A percentile compares a stretch with the other conserved stretches of the same genome.
These are phyloP conservation scores for Lodderomyces theae DNA, from an alignment of 1,139 yeast genomes.

Conservation along the genomic window DNA sequence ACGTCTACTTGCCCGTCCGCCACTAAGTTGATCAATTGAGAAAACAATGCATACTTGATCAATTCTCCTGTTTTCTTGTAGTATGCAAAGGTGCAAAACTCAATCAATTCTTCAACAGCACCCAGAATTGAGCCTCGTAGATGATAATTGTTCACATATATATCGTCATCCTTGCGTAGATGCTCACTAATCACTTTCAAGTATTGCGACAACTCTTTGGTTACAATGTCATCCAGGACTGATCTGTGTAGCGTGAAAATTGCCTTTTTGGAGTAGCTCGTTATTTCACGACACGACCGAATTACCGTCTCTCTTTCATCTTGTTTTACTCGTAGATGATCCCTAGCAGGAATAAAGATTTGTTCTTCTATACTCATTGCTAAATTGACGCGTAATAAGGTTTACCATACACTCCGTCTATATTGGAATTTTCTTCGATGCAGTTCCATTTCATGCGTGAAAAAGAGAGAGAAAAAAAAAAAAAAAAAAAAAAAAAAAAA, in stretches of 20 bases:
- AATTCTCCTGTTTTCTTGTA: conserved; percentile 21
- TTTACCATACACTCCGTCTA: no score
- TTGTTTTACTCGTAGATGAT: conserved; percentile 19
- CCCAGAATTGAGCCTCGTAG: conserved; percentile 26
- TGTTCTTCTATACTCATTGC: conserved; percentile 9
- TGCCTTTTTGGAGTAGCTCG: conserved; percentile 36
- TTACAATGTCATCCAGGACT: conserved; percentile 7
- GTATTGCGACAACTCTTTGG: conserved; percentile 17
- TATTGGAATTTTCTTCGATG: neutral
- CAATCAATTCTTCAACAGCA: conserved; percentile 37
- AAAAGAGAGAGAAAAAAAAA: neutral
- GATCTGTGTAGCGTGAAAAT: conserved; percentile 36
- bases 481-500: conserved; percentile 1
- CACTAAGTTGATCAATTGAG: conserved; percentile 15
- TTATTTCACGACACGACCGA: conserved; percentile 35
- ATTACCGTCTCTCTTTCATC: conserved; percentile 37
- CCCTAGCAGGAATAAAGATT: conserved; percentile 20
- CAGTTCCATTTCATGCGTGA: neutral
- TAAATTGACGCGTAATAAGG: no score
- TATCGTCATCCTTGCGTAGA: conserved; percentile 14
- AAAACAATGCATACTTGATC: conserved; percentile 18
- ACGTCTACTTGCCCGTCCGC: conserved; percentile 5
- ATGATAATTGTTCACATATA: conserved; percentile 16
- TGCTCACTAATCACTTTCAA: conserved; percentile 17
- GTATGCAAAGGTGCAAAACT: conserved; percentile 35